Percentiles rank a stretch among this genome's conserved stretches.
Evolutionary conservation across 305 asterid genomes (phyloP).

Genomic region (Coffea humblotiana): DNA sequence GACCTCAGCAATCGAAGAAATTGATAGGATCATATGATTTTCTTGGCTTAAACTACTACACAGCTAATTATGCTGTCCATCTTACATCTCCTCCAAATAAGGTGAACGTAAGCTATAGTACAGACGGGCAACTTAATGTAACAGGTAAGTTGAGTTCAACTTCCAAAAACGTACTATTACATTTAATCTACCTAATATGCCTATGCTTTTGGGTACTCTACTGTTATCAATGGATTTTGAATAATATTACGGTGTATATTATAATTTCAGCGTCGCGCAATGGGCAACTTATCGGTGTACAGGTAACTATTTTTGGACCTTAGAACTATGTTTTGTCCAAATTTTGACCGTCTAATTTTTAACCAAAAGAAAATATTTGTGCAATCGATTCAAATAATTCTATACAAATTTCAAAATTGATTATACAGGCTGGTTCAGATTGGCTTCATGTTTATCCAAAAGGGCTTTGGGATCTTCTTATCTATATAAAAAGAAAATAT

Average conservation of each 20-base stretch:
- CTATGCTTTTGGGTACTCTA: too few relatives aligned
- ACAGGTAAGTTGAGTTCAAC: not conserved
- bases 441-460: constrained; percentile 24
- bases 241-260: too few relatives aligned
- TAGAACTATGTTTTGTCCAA: not conserved
- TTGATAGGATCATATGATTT: constrained; percentile 4
- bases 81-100: not conserved
- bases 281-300: too few relatives aligned
- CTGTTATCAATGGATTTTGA: too few relatives aligned
- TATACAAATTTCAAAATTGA: too few relatives aligned
- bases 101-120: not conserved
- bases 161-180: not conserved
- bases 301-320: too few relatives aligned
- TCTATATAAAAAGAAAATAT: constrained; percentile 17
- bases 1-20: not conserved
- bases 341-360: too few relatives aligned
- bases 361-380: too few relatives aligned
- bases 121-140: not conserved
- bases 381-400: not conserved
- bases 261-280: too few relatives aligned
- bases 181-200: too few relatives aligned
- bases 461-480: constrained; percentile 20
- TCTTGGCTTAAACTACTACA: constrained; percentile 1
- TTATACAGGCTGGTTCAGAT: constrained; percentile 12
- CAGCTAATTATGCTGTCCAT: not conserved